phyloP scores from a whole-genome alignment of 139 green algal species.

The Limnomonas spitsbergensis region DNA sequence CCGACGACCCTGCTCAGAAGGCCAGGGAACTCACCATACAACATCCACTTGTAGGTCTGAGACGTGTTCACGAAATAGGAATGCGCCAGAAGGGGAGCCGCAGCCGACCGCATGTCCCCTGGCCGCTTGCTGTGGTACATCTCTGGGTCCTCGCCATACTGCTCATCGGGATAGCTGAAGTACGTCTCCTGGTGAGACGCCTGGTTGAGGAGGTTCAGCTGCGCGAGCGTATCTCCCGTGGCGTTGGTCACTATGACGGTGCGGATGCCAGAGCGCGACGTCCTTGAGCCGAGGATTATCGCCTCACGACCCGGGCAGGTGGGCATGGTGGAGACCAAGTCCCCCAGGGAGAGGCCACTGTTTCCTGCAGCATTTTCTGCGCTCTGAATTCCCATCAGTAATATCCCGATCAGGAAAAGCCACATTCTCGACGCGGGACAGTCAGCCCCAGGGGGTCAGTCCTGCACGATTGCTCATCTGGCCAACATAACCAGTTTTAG shows the following conservation, averaged over 20 bases:
- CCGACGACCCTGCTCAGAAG: too few species aligned
- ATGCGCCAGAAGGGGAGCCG: not conserved
- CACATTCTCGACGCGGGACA: too few species aligned
- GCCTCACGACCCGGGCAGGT: not conserved
- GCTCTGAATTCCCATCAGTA: too few species aligned
- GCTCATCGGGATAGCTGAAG: not conserved
- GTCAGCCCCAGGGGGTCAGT: too few species aligned
- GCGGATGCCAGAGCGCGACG: not conserved
- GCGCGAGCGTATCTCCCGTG: not conserved
- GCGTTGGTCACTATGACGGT: not conserved
- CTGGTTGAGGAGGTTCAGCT: not conserved
- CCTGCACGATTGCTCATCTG: too few species aligned
- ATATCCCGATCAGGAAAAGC: too few species aligned
- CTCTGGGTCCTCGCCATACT: not conserved
- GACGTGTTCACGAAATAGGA: not conserved
- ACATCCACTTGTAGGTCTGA: conserved; percentile 1
- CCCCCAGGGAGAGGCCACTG: too few species aligned
- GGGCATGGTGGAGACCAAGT: not conserved
- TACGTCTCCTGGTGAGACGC: not conserved
- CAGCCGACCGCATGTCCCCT: not conserved
- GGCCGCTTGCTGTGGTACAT: not conserved
- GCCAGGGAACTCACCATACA: not conserved
- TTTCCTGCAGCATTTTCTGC: too few species aligned
- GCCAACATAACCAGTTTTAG: too few species aligned
- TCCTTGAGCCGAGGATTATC: not conserved